Conservation (phyloP, 2,329 filamentous ascomycete species). For the Venturia oleaginea region DNA sequence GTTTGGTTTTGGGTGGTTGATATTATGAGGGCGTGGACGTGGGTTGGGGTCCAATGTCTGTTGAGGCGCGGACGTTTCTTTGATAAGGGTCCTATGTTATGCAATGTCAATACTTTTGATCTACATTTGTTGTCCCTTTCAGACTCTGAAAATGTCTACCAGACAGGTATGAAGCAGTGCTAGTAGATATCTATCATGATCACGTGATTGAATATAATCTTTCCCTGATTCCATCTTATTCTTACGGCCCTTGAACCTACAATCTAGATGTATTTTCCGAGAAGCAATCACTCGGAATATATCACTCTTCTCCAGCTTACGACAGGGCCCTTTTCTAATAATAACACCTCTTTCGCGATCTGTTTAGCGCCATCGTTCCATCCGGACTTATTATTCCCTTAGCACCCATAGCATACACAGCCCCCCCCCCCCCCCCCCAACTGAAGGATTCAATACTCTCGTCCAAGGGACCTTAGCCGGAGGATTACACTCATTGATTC, state of each 20-base stretch:
- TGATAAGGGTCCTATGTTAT: conserved; percentile 1
- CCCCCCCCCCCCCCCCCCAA: background rate
- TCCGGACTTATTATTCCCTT: background rate
- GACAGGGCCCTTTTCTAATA: background rate
- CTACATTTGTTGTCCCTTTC: background rate
- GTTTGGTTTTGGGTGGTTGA: background rate
- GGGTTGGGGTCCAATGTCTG: background rate
- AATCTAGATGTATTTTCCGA: background rate
- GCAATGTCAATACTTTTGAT: conserved; percentile 1
- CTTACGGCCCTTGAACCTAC: background rate
- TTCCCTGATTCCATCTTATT: background rate
- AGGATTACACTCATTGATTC: conserved; percentile 1
- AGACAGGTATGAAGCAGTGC: background rate
- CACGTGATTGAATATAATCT: background rate
- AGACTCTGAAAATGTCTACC: background rate
- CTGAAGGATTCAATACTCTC: background rate
- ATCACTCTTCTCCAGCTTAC: background rate
- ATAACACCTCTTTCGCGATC: background rate
- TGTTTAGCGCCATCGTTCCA: background rate
- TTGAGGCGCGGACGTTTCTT: background rate
- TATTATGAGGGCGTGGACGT: background rate
- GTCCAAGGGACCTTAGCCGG: background rate
- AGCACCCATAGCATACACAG: background rate
- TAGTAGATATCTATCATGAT: background rate
- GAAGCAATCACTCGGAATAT: background rate